Evolutionary conservation across 352 stramenopile species (phyloP), one percentile per base, ranked within the genome.

Genomic region (Globisporangium nodosum): DNA sequence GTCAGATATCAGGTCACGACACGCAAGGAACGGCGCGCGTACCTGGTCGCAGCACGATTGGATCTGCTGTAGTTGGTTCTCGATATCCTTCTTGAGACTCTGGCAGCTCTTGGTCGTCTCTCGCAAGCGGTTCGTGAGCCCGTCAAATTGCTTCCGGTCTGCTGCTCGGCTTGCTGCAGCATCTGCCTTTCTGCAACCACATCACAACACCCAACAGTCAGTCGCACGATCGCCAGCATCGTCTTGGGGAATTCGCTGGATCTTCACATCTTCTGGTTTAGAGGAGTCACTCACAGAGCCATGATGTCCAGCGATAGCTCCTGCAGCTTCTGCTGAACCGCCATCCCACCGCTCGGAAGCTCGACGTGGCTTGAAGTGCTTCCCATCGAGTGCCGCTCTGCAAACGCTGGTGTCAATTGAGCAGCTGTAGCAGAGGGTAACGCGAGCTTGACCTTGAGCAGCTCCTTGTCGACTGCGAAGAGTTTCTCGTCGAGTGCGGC

Each of bases 131-230:
- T 78, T 87, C 4, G 77, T 83, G 33, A 88, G 48, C 6, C 72
- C 67, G 8, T 88, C 76, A 45, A 90, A 87, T 49, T 88, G 80
- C 52, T 79, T 71, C 7, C 80, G 70, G 49, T 90, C 76, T 0
- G 73, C 77, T 3, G 43, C 61, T 33, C 76, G 70, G 50, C 80
- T 75, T 7, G 68, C 55, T 9, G 59, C 47, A 1, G 71, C 48
- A 37, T 88, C 76, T 27, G 63, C 49, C 61, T 77, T 85, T 27
- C 75, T 84, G 50, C 24, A 53, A 12, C 11, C 43, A 46, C 6
- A 27, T 6, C 9, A 24, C 3, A 2, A 48, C 21, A 3, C 11
- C 42, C 33, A 3, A 43, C 21, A 7, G 5, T 54, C 33, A 50
- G 13, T 24, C 52, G 40, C 16, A 51, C 2, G 27, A 21, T 30